Evolutionary conservation across 2,329 filamentous ascomycete genomes (phyloP), one percentile per base, ranked within the genome.

Genomic region (Hypoxylon sp.): DNA sequence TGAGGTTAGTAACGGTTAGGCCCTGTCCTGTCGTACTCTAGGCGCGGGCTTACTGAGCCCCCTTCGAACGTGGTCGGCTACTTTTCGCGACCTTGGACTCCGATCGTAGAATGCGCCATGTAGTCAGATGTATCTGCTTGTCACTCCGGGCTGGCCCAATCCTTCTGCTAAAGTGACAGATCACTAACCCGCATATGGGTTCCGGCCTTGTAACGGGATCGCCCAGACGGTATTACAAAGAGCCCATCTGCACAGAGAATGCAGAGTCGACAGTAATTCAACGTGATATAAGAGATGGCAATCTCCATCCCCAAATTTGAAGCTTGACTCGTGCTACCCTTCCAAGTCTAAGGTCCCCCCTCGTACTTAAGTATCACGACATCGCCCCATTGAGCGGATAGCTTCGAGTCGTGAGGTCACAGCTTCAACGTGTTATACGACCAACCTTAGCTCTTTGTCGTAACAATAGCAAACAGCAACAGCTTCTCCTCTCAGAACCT

Each of bases 1-100:
- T 44, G 54, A 57, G 37, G 54, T 57, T 58, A 67, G 53, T 62
- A 68, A 65, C 62, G 52, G n/a, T 51, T 65, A 56, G 59, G 59
- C 50, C 65, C 59, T 63, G 64, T 54, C 44, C 62, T 48, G 53
- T 61, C 59, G 60, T 64, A 63, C 56, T 53, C 56, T 52, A 54
- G 57, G 67, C 62, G 62, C 62, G 67, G 62, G 69, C 69, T 71
- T 71, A 71, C 68, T 71, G 68, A 70, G 60, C 61, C 56, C 62
- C 59, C 47, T 58, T 51, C 48, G 55, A 19, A 34, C 57, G 26
- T 60, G 53, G 58, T 63, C 56, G 62, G 64, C 28, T 48, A 66
- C 67, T 66, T 65, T 61, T 70, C 62, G 62, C 59, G 55, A 67
- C 61, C 68, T 54, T 63, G 47, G 54, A 69, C 55, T 48, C 68